Conservation (phyloP, 2,329 filamentous ascomycete genomes). For the Arthrocladium fulminans region DNA sequence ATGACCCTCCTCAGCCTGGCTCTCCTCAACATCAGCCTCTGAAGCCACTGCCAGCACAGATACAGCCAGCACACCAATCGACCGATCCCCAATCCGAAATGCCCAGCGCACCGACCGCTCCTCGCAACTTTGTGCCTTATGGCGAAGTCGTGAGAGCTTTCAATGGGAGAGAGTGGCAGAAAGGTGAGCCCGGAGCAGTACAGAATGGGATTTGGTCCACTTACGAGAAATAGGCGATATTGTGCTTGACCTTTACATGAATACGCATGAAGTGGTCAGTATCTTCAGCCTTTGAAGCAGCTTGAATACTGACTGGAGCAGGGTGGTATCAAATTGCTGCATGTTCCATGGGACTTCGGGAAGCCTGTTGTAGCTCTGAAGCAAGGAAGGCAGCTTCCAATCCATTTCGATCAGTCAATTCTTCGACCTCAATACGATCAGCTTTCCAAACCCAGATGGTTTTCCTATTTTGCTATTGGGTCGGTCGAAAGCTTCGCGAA, state of each 20-base stretch:
- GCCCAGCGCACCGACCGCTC: not conserved
- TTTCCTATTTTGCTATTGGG: conserved; percentile 4
- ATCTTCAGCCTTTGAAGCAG: too few relatives aligned
- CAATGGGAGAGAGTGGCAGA: conserved; percentile 8
- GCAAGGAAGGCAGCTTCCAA: not conserved
- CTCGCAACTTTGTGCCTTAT: not conserved
- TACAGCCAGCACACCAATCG: not conserved
- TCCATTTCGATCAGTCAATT: conserved; percentile 13
- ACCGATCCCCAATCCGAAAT: not conserved
- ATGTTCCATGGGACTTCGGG: conserved; percentile 12
- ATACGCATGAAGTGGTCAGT: conserved; percentile 8
- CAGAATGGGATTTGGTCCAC: not conserved
- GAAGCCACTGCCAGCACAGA: not conserved
- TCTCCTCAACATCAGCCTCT: not conserved
- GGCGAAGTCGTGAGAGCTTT: not conserved
- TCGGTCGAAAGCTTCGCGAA: conserved; percentile 15
- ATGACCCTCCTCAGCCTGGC: not conserved
- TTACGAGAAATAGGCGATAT: conserved; percentile 10
- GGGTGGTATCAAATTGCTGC: conserved; percentile 15
- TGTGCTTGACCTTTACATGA: conserved; percentile 13
- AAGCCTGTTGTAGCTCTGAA: conserved; percentile 10
- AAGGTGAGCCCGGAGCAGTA: not conserved
- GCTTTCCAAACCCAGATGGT: conserved; percentile 8
- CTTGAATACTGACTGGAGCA: not conserved
- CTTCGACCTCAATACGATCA: conserved; percentile 1